phyloP scores from a whole-genome alignment of 805 yeast species.

The Priceomyces haplophilus region DNA sequence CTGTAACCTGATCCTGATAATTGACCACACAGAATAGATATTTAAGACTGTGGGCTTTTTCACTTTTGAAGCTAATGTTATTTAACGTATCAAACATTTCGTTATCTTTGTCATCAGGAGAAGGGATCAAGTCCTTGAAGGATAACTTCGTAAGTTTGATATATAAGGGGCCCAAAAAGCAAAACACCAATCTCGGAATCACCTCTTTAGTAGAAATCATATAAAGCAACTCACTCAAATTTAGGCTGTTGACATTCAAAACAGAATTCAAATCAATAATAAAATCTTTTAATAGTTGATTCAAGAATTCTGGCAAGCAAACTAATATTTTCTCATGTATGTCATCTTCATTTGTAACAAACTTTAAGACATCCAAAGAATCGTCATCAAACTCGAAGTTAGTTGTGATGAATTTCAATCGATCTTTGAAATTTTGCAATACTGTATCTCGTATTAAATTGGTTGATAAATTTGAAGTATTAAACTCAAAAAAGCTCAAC shows the following conservation, averaged over 20 bases:
- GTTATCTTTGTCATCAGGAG: slow-evolving; percentile 7
- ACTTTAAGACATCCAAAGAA: slow-evolving; percentile 15
- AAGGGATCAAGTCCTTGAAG: slow-evolving; percentile 7
- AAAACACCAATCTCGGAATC: slow-evolving; percentile 4
- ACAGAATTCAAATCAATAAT: background rate
- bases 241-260: background rate
- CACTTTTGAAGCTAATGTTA: slow-evolving; percentile 6
- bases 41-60: slow-evolving; percentile 8
- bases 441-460: slow-evolving; percentile 14
- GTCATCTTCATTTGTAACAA: slow-evolving; percentile 9
- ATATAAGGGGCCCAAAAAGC: slow-evolving; percentile 7
- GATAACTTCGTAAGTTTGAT: slow-evolving; percentile 4
- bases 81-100: slow-evolving; percentile 6
- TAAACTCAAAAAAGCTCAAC: slow-evolving; percentile 17
- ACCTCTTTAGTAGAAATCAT: slow-evolving; percentile 1
- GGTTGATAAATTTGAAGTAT: slow-evolving; percentile 11
- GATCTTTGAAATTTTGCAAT: slow-evolving; percentile 14
- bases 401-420: slow-evolving; percentile 19
- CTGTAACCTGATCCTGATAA: slow-evolving; percentile 10
- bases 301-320: slow-evolving; percentile 18
- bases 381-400: slow-evolving; percentile 18
- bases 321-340: slow-evolving; percentile 11
- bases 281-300: background rate
- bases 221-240: background rate
- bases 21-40: slow-evolving; percentile 9